These are phyloP conservation scores for Haematococcus lacustris DNA, from an alignment of 139 green algal genomes.

Conservation along the genomic window DNA sequence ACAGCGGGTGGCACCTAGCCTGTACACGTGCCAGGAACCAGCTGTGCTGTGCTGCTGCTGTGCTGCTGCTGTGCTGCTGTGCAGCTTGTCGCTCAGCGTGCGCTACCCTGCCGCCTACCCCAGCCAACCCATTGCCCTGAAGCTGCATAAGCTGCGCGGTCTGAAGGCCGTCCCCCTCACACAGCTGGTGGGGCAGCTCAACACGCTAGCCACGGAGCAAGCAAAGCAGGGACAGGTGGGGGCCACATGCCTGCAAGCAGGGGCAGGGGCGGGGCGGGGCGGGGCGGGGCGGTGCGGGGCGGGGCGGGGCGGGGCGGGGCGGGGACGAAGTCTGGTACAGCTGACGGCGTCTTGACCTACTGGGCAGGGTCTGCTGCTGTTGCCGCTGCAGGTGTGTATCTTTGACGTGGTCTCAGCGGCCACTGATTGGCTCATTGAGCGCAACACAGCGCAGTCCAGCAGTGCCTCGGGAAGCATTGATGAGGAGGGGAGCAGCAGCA, in stretches of 20 bases:
- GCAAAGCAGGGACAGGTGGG: conserved; percentile 10
- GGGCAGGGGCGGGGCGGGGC: too few species aligned
- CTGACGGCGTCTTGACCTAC: too few species aligned
- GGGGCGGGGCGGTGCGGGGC: too few species aligned
- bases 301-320: too few species aligned
- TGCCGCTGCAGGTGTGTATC: conserved; percentile 13
- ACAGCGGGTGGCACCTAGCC: too few species aligned
- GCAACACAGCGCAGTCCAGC: background rate
- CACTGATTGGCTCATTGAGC: conserved; percentile 4
- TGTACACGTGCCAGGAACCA: too few species aligned
- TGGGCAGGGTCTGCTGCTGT: too few species aligned
- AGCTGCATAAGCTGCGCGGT: conserved; percentile 12
- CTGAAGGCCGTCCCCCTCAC: background rate
- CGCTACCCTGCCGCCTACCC: conserved; percentile 20
- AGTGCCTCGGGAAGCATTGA: background rate
- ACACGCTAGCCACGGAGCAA: conserved; percentile 5
- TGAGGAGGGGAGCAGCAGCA: background rate
- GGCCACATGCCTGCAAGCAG: too few species aligned
- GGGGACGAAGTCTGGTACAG: too few species aligned
- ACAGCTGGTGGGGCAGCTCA: conserved; percentile 4
- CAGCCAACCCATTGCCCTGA: conserved; percentile 8
- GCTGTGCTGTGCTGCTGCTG: too few species aligned
- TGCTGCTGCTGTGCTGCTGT: too few species aligned
- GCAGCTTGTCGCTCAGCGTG: too few species aligned
- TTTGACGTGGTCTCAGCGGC: conserved; percentile 16